Base-by-base conservation (phyloP, 2,329 filamentous ascomycete genomes). In the Chalaropsis ovoidea region DNA sequence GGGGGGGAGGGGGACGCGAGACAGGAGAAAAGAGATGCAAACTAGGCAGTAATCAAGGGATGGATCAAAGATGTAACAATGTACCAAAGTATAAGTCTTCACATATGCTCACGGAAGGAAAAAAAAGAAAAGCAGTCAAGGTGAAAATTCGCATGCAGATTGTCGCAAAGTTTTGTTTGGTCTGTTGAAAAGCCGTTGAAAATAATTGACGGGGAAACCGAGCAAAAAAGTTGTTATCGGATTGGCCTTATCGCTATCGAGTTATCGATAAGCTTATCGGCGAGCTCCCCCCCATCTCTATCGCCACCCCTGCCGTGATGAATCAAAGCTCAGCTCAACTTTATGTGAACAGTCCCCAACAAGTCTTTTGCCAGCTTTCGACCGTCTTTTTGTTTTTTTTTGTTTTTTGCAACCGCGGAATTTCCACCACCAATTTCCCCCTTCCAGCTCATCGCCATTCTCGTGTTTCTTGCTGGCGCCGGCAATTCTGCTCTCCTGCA, bases 191-290 rank as follows among this genome's bases (percentile, higher is more conserved):
- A 31, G 31, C 31, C 6, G 31, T 31, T 4, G 41, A 24, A 56
- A 47, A 19, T 24, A 56, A 56, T 63, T 54, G 31, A 65, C 56
- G 62, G 49, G 27, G 61, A 56, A 67, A 65, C 41, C 22, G 63
- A 65, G 27, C 45, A 63, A 67, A 68, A 67, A 67, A 68, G 42
- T 62, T 62, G 45, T 56, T 62, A 65, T 58, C 54, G 5, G 54
- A 39, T 17, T 10, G 15, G n/a, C 17, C n/a, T 58, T 58, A 35
- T 58, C 31, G 54, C 31, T 58, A 58, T 58, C 54, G 54, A 1
- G 4, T 35, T 58, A 58, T 65, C 64, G 45, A 62, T 54, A 67
- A 67, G 56, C 62, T 63, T 67, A 68, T 68, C 67, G 56, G 64
- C 62, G 31, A 63, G 31, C n/a, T 56, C 3, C 5, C 1, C 5